phyloP scores from a whole-genome alignment of 2,329 filamentous ascomycete species.

The Davidsoniella eucalypti region DNA sequence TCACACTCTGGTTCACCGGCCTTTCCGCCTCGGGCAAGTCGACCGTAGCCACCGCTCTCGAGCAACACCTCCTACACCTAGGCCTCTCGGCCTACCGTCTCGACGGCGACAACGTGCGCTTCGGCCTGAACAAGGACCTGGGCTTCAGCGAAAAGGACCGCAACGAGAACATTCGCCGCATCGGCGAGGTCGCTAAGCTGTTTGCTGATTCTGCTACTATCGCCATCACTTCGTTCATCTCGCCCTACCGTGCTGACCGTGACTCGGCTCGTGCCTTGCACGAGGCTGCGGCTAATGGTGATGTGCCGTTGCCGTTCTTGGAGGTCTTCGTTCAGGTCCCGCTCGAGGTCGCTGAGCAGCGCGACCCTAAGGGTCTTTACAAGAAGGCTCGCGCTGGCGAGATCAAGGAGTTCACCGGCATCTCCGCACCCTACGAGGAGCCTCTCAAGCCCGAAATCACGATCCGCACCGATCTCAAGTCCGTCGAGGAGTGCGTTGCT shows the following conservation, averaged over 20 bases:
- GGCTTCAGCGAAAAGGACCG: conserved; percentile 86
- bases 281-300: conserved; percentile 33
- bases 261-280: conserved; percentile 70
- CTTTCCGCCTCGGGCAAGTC: conserved; percentile 95
- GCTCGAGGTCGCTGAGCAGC: conserved; percentile 79
- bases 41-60: conserved; percentile 87
- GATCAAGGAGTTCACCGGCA: conserved; percentile 95
- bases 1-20: conserved; percentile 96
- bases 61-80: conserved; percentile 86
- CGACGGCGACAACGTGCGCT: conserved; percentile 95
- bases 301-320: conserved; percentile 68
- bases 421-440: conserved; percentile 87
- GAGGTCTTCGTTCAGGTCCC: conserved; percentile 90
- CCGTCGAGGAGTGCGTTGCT: conserved; percentile 74
- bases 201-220: conserved; percentile 83
- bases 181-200: conserved; percentile 90
- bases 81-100: conserved; percentile 76
- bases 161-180: conserved; percentile 94
- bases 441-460: conserved; percentile 74
- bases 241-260: conserved; percentile 78
- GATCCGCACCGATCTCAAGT: conserved; percentile 65
- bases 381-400: conserved; percentile 88
- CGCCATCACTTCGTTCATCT: conserved; percentile 93
- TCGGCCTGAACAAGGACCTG: conserved; percentile 94
- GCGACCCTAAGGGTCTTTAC: conserved; percentile 94